phyloP scores from a whole-genome alignment of 73 alveolate species.

The Stentor roeselii region DNA sequence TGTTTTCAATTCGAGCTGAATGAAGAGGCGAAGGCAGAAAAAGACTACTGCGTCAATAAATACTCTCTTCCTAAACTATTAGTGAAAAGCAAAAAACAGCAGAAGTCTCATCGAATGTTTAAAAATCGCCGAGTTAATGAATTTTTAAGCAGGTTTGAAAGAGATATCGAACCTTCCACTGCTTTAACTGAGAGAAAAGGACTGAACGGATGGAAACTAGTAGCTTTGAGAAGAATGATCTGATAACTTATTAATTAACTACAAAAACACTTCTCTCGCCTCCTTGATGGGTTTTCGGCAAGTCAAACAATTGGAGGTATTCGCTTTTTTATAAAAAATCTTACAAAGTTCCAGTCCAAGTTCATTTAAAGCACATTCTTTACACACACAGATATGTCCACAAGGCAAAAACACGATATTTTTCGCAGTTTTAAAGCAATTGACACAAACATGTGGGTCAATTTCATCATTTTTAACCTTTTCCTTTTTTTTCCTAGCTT shows the following conservation, averaged over 20 bases:
- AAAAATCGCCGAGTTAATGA: background rate
- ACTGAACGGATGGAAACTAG: conserved; percentile 23
- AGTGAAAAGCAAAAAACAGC: background rate
- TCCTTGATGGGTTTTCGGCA: conserved; percentile 3
- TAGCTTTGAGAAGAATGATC: background rate
- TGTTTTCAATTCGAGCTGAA: no score
- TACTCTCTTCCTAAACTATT: background rate
- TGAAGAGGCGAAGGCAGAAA: background rate
- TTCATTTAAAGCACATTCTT: background rate
- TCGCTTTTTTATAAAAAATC: background rate
- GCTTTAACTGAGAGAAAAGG: background rate
- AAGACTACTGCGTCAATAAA: background rate
- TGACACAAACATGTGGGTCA: background rate
- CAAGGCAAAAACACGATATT: conserved; percentile 23
- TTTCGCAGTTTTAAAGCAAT: background rate
- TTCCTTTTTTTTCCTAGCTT: background rate
- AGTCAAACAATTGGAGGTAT: background rate
- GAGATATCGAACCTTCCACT: background rate
- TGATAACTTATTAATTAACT: no score
- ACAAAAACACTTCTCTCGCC: conserved; percentile 9
- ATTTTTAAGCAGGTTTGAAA: background rate
- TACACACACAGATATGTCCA: conserved; percentile 16
- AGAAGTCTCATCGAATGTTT: background rate
- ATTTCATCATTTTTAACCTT: background rate
- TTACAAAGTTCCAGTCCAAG: background rate